Evolutionary conservation across 23 red algal genomes (phyloP).

Genomic region (Gracilaria vermiculophylla): DNA sequence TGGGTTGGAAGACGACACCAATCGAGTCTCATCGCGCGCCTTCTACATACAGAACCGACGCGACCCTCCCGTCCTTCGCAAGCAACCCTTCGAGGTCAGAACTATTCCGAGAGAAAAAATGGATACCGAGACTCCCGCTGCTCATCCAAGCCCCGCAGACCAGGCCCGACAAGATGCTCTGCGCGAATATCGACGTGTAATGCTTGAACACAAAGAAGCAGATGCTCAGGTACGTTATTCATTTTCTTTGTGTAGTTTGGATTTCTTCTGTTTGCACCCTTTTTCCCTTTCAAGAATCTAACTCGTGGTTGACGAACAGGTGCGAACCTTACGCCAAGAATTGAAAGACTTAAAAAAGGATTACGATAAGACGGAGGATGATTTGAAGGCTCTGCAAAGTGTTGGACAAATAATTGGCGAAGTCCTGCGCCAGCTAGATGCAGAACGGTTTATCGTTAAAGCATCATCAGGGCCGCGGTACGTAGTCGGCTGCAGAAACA

Average conservation of each 20-base stretch:
- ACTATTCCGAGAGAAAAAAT: neutral
- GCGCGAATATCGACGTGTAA: slow-evolving; percentile 80
- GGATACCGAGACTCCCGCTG: slow-evolving; percentile 22
- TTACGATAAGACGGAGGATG: slow-evolving; percentile 95
- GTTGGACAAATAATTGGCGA: slow-evolving; percentile 99
- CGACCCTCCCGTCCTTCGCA: no score
- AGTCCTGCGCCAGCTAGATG: slow-evolving; percentile 90
- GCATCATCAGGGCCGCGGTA: slow-evolving; percentile 97
- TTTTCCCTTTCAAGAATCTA: neutral
- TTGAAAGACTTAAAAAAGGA: slow-evolving; percentile 49
- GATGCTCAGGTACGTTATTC: slow-evolving; percentile 71
- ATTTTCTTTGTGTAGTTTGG: neutral
- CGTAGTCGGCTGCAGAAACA: slow-evolving; percentile 90
- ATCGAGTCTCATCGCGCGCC: no score
- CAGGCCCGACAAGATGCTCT: slow-evolving; percentile 72
- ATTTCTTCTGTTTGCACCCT: neutral
- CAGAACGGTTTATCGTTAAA: slow-evolving; percentile 97
- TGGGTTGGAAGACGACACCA: no score
- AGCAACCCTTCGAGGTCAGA: no score
- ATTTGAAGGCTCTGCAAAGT: slow-evolving; percentile 94
- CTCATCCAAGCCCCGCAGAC: slow-evolving; percentile 26
- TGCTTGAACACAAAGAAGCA: slow-evolving; percentile 83
- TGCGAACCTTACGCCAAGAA: slow-evolving; percentile 60
- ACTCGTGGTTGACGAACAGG: neutral
- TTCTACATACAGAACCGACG: no score